phyloP scores from a whole-genome alignment of 2,329 filamentous ascomycete species.

The Fusarium buxicola region DNA sequence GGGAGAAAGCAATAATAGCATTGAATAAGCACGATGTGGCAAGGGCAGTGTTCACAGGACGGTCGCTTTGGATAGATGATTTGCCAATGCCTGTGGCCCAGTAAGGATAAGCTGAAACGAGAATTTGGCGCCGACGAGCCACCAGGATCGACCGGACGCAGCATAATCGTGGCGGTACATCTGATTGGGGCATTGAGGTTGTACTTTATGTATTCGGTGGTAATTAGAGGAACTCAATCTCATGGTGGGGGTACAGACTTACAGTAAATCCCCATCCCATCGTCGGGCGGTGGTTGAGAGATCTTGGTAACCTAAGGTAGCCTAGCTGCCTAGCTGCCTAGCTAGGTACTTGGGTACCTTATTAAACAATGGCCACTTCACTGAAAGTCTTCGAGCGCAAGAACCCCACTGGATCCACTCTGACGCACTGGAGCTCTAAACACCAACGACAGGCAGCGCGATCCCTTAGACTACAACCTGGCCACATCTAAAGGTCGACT shows the following conservation, averaged over 20 bases:
- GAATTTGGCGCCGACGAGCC: background rate
- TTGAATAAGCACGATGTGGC: constrained; percentile 1
- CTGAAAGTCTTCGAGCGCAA: background rate
- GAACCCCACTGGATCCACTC: constrained; percentile 36
- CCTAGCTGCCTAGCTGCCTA: too few species aligned
- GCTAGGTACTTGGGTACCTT: too few species aligned
- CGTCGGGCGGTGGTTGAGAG: too few species aligned
- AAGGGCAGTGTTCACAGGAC: constrained; percentile 1
- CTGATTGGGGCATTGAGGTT: background rate
- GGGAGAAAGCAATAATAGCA: background rate
- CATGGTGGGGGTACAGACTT: too few species aligned
- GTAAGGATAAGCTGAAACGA: constrained; percentile 3
- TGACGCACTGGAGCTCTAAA: constrained; percentile 42
- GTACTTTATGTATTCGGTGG: background rate
- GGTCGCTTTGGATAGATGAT: constrained; percentile 12
- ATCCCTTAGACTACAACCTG: constrained; percentile 35
- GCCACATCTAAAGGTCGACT: constrained; percentile 30
- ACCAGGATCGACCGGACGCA: background rate
- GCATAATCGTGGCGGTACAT: background rate
- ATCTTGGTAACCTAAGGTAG: too few species aligned
- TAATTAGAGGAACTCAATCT: too few species aligned
- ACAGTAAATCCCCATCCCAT: too few species aligned
- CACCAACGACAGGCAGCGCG: constrained; percentile 27
- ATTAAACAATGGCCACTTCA: too few species aligned
- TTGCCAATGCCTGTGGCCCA: constrained; percentile 3